Percentiles rank a stretch among this genome's conserved stretches.
Evolutionary conservation across 2,329 filamentous ascomycete species (phyloP).

Genomic region (Fusarium papillatum): DNA sequence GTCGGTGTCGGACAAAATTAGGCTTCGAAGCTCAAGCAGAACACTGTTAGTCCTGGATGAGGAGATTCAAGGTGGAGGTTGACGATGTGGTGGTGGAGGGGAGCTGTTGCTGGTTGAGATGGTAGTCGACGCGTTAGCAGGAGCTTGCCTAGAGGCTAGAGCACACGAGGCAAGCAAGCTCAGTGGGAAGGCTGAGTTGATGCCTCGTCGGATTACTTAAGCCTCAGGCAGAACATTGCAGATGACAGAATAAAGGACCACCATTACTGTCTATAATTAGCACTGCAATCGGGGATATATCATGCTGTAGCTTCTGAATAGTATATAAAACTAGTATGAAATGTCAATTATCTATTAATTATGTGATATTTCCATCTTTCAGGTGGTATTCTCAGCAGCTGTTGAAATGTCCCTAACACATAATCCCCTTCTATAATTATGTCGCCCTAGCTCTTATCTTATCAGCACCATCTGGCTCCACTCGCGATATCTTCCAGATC

Average conservation of each 20-base stretch:
- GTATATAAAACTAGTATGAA: not conserved
- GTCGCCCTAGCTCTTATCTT: slow-evolving; percentile 30
- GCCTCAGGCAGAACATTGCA: slow-evolving; percentile 50
- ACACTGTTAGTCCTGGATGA: slow-evolving; percentile 19
- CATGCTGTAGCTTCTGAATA: not conserved
- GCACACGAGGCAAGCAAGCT: slow-evolving; percentile 48
- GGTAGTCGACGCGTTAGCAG: slow-evolving; percentile 59
- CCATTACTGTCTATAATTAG: not conserved
- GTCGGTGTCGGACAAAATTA: slow-evolving; percentile 13
- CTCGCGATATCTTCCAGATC: slow-evolving; percentile 40
- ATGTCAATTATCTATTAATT: not conserved
- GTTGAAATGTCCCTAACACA: not conserved
- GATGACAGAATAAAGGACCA: not conserved
- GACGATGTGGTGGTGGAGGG: slow-evolving; percentile 34
- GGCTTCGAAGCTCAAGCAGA: slow-evolving; percentile 26
- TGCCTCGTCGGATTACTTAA: slow-evolving; percentile 43
- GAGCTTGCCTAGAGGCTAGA: slow-evolving; percentile 59
- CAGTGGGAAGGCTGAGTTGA: slow-evolving; percentile 50
- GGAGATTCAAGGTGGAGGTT: slow-evolving; percentile 14
- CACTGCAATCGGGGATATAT: not conserved
- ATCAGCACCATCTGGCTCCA: slow-evolving; percentile 34
- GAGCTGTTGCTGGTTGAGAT: slow-evolving; percentile 44
- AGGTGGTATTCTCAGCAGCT: slow-evolving; percentile 8
- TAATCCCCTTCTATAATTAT: slow-evolving; percentile 28
- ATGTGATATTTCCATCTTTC: not conserved